Conservation (phyloP, 495 filamentous ascomycete species). For the Parachaetomium inaequale region DNA sequence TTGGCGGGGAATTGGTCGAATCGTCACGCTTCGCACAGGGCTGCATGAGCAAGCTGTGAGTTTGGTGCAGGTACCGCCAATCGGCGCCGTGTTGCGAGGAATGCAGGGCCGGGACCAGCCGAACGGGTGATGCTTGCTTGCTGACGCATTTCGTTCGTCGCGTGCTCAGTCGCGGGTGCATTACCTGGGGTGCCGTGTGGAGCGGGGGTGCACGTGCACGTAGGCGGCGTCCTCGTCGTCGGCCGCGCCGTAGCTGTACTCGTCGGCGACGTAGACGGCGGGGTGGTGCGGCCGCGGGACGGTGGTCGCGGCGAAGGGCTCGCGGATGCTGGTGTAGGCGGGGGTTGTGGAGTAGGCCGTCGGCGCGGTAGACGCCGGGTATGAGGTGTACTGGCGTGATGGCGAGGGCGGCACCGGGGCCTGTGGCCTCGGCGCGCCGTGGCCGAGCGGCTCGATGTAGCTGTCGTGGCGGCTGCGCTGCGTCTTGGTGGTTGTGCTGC, state of each 20-base stretch:
- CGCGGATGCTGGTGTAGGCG: slow-evolving; percentile 23
- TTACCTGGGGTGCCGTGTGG: slow-evolving; percentile 19
- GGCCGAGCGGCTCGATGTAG: slow-evolving; percentile 39
- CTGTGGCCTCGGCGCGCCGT: slow-evolving; percentile 27
- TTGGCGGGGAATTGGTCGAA: slow-evolving; percentile 1
- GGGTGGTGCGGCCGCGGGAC: slow-evolving; percentile 27
- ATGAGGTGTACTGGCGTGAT: slow-evolving; percentile 7
- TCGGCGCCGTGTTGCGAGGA: slow-evolving; percentile 20
- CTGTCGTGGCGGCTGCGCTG: slow-evolving; percentile 28
- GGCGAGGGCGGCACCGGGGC: slow-evolving; percentile 20
- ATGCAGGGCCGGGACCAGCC: slow-evolving; percentile 22
- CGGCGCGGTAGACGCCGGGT: slow-evolving; percentile 18
- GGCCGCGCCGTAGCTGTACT: slow-evolving; percentile 14
- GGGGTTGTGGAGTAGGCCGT: slow-evolving; percentile 18
- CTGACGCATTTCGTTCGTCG: slow-evolving; percentile 11
- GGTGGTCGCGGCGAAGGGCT: slow-evolving; percentile 11
- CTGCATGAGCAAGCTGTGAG: neutral
- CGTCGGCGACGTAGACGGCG: slow-evolving; percentile 25
- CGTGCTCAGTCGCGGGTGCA: slow-evolving; percentile 4
- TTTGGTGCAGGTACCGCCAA: slow-evolving; percentile 24
- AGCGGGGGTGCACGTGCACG: slow-evolving; percentile 12
- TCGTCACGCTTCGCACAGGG: slow-evolving; percentile 7
- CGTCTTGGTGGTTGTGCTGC: slow-evolving; percentile 23
- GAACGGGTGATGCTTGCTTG: neutral
- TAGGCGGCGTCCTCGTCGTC: slow-evolving; percentile 24